Evolutionary conservation across 495 filamentous ascomycete genomes (phyloP), one percentile per base, ranked within the genome.

Genomic region (Oidiodendron maius): DNA sequence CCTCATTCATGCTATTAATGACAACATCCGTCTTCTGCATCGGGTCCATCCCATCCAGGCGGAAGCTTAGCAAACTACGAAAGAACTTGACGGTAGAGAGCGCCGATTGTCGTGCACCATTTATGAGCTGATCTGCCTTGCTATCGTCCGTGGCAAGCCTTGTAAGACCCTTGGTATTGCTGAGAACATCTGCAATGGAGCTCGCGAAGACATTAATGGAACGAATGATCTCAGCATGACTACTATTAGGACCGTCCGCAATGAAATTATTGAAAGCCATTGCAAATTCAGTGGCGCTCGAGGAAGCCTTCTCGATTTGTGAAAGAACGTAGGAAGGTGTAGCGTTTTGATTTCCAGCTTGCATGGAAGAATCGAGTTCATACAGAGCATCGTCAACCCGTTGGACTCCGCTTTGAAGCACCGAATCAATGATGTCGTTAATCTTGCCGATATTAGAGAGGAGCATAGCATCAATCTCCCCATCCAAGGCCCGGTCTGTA

Each of bases 231-330:
- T 93, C 89, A 3, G 86, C 79, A 61, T 96, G 88, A 9, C 82
- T 84, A 68, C 87, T 90, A 71, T 90, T 95, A 3, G 93, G 93
- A 0, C 93, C 93, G 66, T 98, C 93, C 13, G 90, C 91, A 53
- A 98, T 94, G 66, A 89, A 96, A 62, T 91, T 90, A 71, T 96
- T 97, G 76, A 96, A 97, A 0, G 93, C 82, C 2, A 91, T 96
- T 0, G 91, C 91, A 62, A 98, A 98, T 59, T 97, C 93, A 44
- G 87, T 97, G 3, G 91, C 89, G 47, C 81, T 95, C 12, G 88
- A 78, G n/a, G 87, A 88, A 0, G 93, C 93, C 69, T 96, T 98
- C 64, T 98, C 93, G 41, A 96, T 87, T 64, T 96, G 93, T 1
- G 91, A 96, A 16, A 96, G 74, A 17, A 98, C 89, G 61, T 95